Conservation (phyloP, 257 asterid species). For the Marsdenia floribunda region DNA sequence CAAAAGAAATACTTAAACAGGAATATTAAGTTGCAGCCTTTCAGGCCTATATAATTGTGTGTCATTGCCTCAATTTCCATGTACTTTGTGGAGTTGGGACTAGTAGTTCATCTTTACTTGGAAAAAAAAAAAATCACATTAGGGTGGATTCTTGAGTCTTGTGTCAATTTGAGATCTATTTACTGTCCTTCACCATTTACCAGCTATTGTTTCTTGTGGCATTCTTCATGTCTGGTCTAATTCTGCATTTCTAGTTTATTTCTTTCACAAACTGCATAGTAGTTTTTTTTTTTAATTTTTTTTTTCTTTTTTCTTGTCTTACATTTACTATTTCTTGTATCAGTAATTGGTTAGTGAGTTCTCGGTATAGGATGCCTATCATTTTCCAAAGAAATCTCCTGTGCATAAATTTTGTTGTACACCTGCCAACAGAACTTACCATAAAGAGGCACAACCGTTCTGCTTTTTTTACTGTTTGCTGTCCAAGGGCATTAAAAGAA, state of each 20-base stretch:
- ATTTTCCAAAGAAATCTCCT: not conserved
- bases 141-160: not conserved
- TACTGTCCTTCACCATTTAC: not conserved
- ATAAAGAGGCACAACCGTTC: conserved; percentile 15
- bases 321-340: not conserved
- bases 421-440: not conserved
- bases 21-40: not conserved
- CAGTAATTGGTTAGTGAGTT: not conserved
- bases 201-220: not conserved
- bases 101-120: not conserved
- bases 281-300: no score
- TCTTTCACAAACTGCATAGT: not conserved
- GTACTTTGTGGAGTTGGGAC: not conserved
- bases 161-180: conserved; percentile 2
- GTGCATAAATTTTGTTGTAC: conserved; percentile 1
- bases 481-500: conserved; percentile 5
- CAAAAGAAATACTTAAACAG: not conserved
- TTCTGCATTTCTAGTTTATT: not conserved
- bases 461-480: conserved; percentile 6
- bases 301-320: not conserved
- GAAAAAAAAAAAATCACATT: not conserved
- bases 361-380: not conserved
- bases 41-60: not conserved
- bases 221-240: not conserved
- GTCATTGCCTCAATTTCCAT: not conserved